Percentiles rank a stretch among this genome's conserved stretches.
These are phyloP conservation scores for Talaromyces ruber DNA, from an alignment of 495 filamentous ascomycete genomes.

Conservation along the genomic window DNA sequence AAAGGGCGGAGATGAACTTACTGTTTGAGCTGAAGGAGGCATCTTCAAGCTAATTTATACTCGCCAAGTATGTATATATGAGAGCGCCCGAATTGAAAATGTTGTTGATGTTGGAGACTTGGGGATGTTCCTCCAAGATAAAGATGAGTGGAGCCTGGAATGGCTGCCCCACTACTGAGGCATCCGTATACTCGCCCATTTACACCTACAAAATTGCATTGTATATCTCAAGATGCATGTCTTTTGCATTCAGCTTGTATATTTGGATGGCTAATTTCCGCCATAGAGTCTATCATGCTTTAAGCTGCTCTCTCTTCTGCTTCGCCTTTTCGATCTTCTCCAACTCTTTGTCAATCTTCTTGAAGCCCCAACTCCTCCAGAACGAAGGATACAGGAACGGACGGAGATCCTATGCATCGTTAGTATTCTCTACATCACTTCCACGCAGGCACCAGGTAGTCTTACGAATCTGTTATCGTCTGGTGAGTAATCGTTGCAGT, in stretches of 20 bases:
- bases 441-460: neutral
- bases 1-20: conserved; percentile 11
- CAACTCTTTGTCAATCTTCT: conserved; percentile 11
- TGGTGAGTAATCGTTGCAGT: conserved; percentile 46
- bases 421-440: neutral
- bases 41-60: conserved; percentile 9
- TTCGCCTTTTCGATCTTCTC: conserved; percentile 5
- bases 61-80: neutral
- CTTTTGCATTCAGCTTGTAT: neutral
- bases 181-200: neutral
- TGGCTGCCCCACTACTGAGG: neutral
- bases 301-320: neutral
- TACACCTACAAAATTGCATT: neutral
- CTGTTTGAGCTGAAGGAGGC: conserved; percentile 35
- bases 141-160: neutral
- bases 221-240: neutral
- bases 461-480: conserved; percentile 50
- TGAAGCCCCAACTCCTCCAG: conserved; percentile 8
- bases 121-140: neutral
- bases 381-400: conserved; percentile 11
- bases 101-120: neutral
- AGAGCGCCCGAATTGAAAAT: neutral
- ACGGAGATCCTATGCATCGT: neutral
- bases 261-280: neutral
- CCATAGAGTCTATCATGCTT: neutral